A percentile compares a stretch with the other conserved stretches of the same genome.
phyloP scores from a whole-genome alignment of 495 filamentous ascomycete species.

The Polyplosphaeria fusca region DNA sequence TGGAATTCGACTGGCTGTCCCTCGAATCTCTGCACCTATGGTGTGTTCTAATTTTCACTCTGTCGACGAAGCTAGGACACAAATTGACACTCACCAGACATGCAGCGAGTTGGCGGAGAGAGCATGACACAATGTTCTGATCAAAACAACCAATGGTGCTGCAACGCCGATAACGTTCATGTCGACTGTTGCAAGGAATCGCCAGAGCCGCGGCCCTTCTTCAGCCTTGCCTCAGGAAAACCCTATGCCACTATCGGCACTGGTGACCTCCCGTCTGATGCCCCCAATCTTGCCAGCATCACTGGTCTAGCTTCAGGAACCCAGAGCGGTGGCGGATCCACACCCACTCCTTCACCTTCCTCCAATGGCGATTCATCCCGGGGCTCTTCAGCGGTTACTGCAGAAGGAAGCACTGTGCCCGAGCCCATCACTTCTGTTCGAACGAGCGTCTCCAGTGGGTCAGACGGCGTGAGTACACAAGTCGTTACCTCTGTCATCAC shows the following conservation, averaged over 20 bases:
- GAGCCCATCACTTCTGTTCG: constrained; percentile 1
- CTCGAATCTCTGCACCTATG: constrained; percentile 30
- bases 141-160: constrained; percentile 33
- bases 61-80: background rate
- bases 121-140: constrained; percentile 23
- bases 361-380: background rate
- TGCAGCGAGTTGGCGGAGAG: constrained; percentile 20
- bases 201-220: constrained; percentile 19
- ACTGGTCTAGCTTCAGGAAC: constrained; percentile 1
- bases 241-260: constrained; percentile 23
- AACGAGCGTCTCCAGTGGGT: constrained; percentile 8
- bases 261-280: constrained; percentile 4
- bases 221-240: constrained; percentile 18
- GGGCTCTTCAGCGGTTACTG: background rate
- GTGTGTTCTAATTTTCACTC: constrained; percentile 12
- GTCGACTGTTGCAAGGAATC: constrained; percentile 26
- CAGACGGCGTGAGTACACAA: constrained; percentile 5
- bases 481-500: constrained; percentile 6
- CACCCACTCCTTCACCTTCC: background rate
- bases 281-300: constrained; percentile 21
- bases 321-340: background rate
- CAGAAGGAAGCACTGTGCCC: background rate
- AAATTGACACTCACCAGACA: constrained; percentile 5
- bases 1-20: constrained; percentile 22
- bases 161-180: constrained; percentile 24